A percentile compares a stretch with the other conserved stretches of the same genome.
Conservation (phyloP, 805 yeast species). For the Yarrowia alimentaria region DNA sequence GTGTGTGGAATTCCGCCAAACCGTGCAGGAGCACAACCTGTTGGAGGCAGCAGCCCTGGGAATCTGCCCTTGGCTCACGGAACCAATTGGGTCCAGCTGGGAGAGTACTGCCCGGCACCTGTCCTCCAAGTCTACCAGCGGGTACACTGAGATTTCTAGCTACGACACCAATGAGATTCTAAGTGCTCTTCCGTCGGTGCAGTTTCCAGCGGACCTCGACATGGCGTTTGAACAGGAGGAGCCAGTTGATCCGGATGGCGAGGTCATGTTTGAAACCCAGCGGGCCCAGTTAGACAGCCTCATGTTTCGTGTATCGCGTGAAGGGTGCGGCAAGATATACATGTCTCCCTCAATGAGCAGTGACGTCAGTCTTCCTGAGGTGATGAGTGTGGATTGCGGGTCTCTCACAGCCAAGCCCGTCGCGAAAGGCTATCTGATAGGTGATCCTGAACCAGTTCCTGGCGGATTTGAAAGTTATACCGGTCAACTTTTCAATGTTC, state of each 20-base stretch:
- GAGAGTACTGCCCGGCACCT: constrained; percentile 1
- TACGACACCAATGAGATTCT: constrained; percentile 17
- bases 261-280: constrained; percentile 22
- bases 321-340: constrained; percentile 1
- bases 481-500: background rate
- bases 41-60: constrained; percentile 3
- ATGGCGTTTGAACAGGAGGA: constrained; percentile 18
- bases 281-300: constrained; percentile 5
- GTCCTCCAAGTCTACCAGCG: too few relatives aligned
- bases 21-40: background rate
- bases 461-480: background rate
- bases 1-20: background rate
- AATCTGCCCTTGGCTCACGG: constrained; percentile 8
- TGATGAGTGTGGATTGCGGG: background rate
- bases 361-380: background rate
- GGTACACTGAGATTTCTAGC: background rate
- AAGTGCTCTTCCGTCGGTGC: background rate
- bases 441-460: background rate
- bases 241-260: constrained; percentile 4
- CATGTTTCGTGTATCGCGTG: constrained; percentile 13
- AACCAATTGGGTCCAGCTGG: background rate
- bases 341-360: constrained; percentile 23
- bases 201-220: constrained; percentile 4
- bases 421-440: constrained; percentile 6
- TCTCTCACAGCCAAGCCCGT: background rate